Base-by-base conservation (phyloP, 768 basidiomycete species). In the Megacollybia marginata region DNA sequence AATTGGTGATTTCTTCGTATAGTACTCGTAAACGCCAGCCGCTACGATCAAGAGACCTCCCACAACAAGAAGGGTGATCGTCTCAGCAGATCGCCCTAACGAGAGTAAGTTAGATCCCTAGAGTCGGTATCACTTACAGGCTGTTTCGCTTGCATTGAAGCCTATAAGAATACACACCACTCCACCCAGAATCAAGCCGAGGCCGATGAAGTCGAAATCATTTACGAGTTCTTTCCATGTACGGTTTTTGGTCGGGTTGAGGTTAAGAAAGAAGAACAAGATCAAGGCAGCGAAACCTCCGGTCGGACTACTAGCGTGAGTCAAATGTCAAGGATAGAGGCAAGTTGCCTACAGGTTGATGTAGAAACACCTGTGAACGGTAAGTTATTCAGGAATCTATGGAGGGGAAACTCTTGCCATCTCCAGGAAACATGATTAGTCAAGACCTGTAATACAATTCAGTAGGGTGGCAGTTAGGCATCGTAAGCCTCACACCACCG, bases 391-490 rank as follows among this genome's bases (percentile, higher is more conserved):
- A 20, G 16, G 19, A 20, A 48, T 16, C 15, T 33, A 36, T 42
- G 51, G 31, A 18, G 8, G 18, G 15, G 8, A 40, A 40, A 8
- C 8, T 5, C 70, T 42, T 54, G 80, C 89, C 89, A 91, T 68
- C 89, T 67, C 89, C 89, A 92, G 1, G 80, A 72, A 15, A 82
- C 81, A 59, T 86, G 82, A 59, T 89, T 80, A 0, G 87, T 79
- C 50, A 91, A 78, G 11, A 66, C 82, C 84, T 85, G 52, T 51
- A 48, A 9, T 2, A 15, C 44, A 15, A 44, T 15, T 44, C 3
- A 16, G 28, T 44, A 42, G 28, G 38, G 34, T 46, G 9, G 42
- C 45, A 36, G 11, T 36, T 16, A 15, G 15, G 33, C 50, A 15
- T 13, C 20, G 34, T n/a, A 28, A 19, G 9, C 62, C 83, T 69